A percentile compares a stretch with the other conserved stretches of the same genome.
These are phyloP conservation scores for Vanderwaltozyma polyspora DNA, from an alignment of 805 yeast genomes.

Conservation along the genomic window DNA sequence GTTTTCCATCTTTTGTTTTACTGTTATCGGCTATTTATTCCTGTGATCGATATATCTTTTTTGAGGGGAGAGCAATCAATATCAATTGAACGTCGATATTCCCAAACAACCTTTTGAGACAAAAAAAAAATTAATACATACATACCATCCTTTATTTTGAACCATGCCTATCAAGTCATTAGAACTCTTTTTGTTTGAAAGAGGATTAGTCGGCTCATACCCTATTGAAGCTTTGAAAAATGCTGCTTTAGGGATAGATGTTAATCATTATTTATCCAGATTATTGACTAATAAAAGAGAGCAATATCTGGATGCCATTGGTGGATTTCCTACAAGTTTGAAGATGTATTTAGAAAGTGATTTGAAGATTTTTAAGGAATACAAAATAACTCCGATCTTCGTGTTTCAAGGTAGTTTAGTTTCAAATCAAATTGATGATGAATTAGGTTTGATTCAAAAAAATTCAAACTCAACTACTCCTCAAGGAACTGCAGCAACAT, in stretches of 20 bases:
- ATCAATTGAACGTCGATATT: not conserved
- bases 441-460: slow-evolving; percentile 1
- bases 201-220: slow-evolving; percentile 46
- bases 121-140: not conserved
- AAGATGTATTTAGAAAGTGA: slow-evolving; percentile 48
- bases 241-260: slow-evolving; percentile 74
- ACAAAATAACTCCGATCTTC: slow-evolving; percentile 65
- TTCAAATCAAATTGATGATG: slow-evolving; percentile 25
- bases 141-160: too few species aligned
- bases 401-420: slow-evolving; percentile 59
- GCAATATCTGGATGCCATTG: slow-evolving; percentile 61
- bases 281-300: slow-evolving; percentile 53
- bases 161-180: slow-evolving; percentile 40
- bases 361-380: slow-evolving; percentile 45
- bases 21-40: too few species aligned
- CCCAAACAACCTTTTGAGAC: not conserved
- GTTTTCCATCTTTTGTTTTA: too few species aligned
- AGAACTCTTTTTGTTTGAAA: slow-evolving; percentile 59
- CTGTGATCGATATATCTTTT: too few species aligned
- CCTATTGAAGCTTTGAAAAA: slow-evolving; percentile 56
- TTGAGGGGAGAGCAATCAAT: not conserved
- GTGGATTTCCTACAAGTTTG: slow-evolving; percentile 66
- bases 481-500: slow-evolving; percentile 12
- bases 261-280: slow-evolving; percentile 61
- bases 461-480: slow-evolving; percentile 6